Conservation (phyloP, 1,284 basidiomycete species). For the Naganishia sp. region DNA sequence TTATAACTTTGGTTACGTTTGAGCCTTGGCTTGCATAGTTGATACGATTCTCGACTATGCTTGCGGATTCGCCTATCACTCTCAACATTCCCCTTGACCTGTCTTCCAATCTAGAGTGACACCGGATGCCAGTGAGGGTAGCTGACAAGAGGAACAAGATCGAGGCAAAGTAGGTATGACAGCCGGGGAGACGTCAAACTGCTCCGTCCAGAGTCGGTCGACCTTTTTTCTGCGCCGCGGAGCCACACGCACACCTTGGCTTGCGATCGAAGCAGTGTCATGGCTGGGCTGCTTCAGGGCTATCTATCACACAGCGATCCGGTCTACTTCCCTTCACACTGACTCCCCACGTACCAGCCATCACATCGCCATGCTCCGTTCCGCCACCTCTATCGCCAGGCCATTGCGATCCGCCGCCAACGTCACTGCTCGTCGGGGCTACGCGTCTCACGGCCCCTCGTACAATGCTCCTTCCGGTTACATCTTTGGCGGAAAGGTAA, state of each 20-base stretch:
- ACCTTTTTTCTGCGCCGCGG: slow-evolving; percentile 14
- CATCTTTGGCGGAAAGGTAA: slow-evolving; percentile 84
- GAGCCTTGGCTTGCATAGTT: background rate
- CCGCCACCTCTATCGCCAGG: slow-evolving; percentile 7
- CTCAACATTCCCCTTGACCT: background rate
- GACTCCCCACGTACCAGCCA: too few relatives aligned
- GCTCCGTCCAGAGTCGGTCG: background rate
- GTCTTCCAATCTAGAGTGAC: background rate
- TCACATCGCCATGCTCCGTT: slow-evolving; percentile 23
- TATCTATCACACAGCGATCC: too few relatives aligned
- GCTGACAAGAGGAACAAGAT: background rate
- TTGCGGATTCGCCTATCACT: background rate
- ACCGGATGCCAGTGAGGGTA: background rate
- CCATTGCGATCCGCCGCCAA: slow-evolving; percentile 11
- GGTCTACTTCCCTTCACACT: too few relatives aligned
- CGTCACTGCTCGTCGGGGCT: slow-evolving; percentile 9
- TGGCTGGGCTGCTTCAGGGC: too few relatives aligned
- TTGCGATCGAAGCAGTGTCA: slow-evolving; percentile 1
- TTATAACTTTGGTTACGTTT: too few relatives aligned
- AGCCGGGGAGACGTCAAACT: background rate
- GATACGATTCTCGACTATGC: background rate
- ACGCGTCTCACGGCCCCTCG: slow-evolving; percentile 60
- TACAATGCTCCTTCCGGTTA: slow-evolving; percentile 86
- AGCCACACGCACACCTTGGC: background rate
- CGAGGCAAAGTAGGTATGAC: background rate